Conservation (phyloP, 2,329 filamentous ascomycete species). For the Zasmidium cellare region DNA sequence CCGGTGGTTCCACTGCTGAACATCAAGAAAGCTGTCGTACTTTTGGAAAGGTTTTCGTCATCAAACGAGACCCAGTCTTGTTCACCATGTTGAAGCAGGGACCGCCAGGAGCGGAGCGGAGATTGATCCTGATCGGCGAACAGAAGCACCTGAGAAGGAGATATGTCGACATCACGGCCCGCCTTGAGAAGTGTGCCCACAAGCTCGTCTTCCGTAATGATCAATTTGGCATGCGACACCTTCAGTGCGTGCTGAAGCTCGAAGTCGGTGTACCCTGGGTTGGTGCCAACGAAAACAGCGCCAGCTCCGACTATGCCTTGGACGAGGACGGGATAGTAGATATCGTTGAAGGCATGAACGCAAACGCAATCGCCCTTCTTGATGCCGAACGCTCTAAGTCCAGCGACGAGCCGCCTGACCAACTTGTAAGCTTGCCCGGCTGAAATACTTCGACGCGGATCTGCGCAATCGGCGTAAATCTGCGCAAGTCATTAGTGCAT, state of each 20-base stretch:
- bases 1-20: slow-evolving; percentile 61
- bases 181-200: slow-evolving; percentile 32
- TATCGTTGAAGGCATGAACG: slow-evolving; percentile 57
- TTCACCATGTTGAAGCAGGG: slow-evolving; percentile 44
- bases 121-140: not conserved
- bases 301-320: slow-evolving; percentile 30
- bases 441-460: slow-evolving; percentile 19
- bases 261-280: slow-evolving; percentile 35
- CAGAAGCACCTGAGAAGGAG: slow-evolving; percentile 34
- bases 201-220: slow-evolving; percentile 33
- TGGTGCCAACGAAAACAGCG: slow-evolving; percentile 34
- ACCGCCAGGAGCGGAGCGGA: not conserved
- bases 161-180: slow-evolving; percentile 39
- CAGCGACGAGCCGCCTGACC: slow-evolving; percentile 51
- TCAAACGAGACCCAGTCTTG: slow-evolving; percentile 50
- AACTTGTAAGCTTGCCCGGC: slow-evolving; percentile 40
- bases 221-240: slow-evolving; percentile 26
- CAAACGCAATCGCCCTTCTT: slow-evolving; percentile 52
- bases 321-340: slow-evolving; percentile 25
- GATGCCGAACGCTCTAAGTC: slow-evolving; percentile 49
- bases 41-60: slow-evolving; percentile 40
- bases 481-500: not conserved
- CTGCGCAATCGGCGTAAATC: not conserved
- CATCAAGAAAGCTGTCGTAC: slow-evolving; percentile 50
- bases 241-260: slow-evolving; percentile 34